Conservation (phyloP, 768 basidiomycete species). For the Termitomyces sp. region DNA sequence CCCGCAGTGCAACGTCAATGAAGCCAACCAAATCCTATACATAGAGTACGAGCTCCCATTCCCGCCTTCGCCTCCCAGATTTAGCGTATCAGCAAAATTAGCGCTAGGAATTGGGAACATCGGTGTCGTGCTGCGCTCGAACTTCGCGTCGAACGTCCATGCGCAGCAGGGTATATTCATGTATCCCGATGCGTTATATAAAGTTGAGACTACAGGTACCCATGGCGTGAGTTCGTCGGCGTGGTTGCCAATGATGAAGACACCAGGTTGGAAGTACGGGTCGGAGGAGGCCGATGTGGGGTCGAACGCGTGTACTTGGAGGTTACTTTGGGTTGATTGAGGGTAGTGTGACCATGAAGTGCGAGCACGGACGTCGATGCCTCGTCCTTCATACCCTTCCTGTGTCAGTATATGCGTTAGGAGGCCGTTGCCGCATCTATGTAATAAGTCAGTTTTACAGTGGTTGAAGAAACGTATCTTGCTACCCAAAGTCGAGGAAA, state of each 20-base stretch:
- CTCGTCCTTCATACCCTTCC: slow-evolving; percentile 82
- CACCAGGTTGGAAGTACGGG: slow-evolving; percentile 32
- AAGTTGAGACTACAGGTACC: slow-evolving; percentile 76
- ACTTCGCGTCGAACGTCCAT: slow-evolving; percentile 72
- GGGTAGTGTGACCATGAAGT: slow-evolving; percentile 84
- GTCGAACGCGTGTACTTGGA: slow-evolving; percentile 70
- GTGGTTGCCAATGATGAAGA: slow-evolving; percentile 91
- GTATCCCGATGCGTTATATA: slow-evolving; percentile 58
- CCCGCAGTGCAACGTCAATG: slow-evolving; percentile 65
- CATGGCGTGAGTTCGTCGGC: slow-evolving; percentile 96
- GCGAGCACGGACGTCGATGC: slow-evolving; percentile 82
- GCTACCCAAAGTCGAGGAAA: slow-evolving; percentile 86
- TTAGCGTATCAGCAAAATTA: slow-evolving; percentile 34
- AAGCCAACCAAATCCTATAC: slow-evolving; percentile 86
- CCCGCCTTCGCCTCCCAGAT: slow-evolving; percentile 57
- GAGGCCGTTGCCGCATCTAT: slow-evolving; percentile 88
- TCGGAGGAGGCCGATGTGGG: slow-evolving; percentile 33
- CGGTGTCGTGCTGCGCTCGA: slow-evolving; percentile 41
- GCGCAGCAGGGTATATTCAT: slow-evolving; percentile 88
- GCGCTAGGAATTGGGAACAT: slow-evolving; percentile 21
- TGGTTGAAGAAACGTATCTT: not conserved
- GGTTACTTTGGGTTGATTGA: slow-evolving; percentile 44
- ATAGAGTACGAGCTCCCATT: slow-evolving; percentile 67
- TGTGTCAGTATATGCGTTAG: slow-evolving; percentile 80
- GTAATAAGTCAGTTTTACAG: not conserved